Evolutionary conservation across 23 red algal genomes (phyloP).

Genomic region (Cyanidiococcus yangmingshanensis): DNA sequence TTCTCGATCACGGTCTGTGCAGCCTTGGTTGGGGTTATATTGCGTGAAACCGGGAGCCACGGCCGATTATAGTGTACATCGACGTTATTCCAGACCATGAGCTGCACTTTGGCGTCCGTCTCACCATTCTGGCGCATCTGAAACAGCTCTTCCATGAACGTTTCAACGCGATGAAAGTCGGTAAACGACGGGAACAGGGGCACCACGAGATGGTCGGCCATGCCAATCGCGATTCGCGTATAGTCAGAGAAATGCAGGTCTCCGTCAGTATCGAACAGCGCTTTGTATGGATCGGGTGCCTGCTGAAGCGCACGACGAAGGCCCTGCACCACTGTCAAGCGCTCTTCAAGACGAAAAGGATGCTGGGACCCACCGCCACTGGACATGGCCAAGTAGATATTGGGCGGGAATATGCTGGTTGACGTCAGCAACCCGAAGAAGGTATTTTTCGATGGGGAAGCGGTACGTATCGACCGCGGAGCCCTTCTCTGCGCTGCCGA

Average conservation of each 20-base stretch:
- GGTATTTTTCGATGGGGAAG: conserved; percentile 25
- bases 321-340: not conserved
- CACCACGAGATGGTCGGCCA: conserved; percentile 24
- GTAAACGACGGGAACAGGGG: conserved; percentile 28
- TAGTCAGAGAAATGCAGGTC: conserved; percentile 30
- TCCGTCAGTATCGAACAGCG: conserved; percentile 29
- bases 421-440: conserved; percentile 21
- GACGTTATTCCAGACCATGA: conserved; percentile 30
- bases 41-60: conserved; percentile 25
- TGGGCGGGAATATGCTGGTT: conserved; percentile 26
- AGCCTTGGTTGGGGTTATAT: conserved; percentile 30
- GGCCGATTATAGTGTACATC: conserved; percentile 28
- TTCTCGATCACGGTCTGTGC: conserved; percentile 29
- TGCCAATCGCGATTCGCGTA: conserved; percentile 23
- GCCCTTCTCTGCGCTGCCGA: not conserved
- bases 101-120: conserved; percentile 19
- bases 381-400: conserved; percentile 15
- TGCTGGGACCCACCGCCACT: conserved; percentile 20
- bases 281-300: conserved; percentile 8
- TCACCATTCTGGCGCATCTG: conserved; percentile 11
- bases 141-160: conserved; percentile 33
- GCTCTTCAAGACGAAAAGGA: not conserved
- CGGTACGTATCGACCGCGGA: not conserved
- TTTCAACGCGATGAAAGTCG: conserved; percentile 29
- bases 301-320: conserved; percentile 10